Evolutionary conservation across 176 grass and related monocot species (phyloP).

Genomic region (Saccharum spontaneum): DNA sequence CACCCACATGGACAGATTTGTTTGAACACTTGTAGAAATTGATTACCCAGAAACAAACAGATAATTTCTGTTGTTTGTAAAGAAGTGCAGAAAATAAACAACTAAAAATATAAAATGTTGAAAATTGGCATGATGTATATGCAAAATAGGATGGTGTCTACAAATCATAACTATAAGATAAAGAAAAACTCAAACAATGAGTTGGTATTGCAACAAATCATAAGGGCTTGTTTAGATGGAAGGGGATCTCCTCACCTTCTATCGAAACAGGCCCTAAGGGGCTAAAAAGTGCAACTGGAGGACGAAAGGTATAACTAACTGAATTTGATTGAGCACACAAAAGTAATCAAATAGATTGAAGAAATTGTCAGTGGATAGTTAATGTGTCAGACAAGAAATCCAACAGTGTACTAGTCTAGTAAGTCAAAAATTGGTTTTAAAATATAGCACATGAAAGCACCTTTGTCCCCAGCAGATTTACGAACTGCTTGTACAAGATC

Average conservation of each 20-base stretch:
- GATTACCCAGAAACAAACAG: neutral
- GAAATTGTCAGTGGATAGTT: neutral
- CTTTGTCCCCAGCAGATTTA: slow-evolving; percentile 78
- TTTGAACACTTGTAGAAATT: neutral
- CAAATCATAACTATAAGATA: neutral
- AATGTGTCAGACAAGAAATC: neutral
- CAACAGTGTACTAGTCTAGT: neutral
- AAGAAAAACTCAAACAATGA: neutral
- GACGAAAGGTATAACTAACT: neutral
- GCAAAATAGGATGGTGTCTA: neutral
- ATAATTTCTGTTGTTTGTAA: slow-evolving; percentile 8
- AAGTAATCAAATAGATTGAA: slow-evolving; percentile 14
- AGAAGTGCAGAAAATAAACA: neutral
- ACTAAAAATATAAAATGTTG: neutral
- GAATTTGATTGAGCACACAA: neutral
- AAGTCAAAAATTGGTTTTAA: slow-evolving; percentile 17
- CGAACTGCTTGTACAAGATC: slow-evolving; percentile 83
- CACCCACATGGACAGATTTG: neutral
- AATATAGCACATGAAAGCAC: slow-evolving; percentile 40
- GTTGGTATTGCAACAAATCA: neutral
- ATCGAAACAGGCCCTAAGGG: neutral
- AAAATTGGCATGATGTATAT: no score
- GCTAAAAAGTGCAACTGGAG: neutral
- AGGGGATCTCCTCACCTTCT: neutral
- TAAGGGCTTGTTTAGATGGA: neutral